These are phyloP conservation scores for Pseudogymnoascus sp. DNA, from an alignment of 2,329 filamentous ascomycete species.

Conservation along the genomic window DNA sequence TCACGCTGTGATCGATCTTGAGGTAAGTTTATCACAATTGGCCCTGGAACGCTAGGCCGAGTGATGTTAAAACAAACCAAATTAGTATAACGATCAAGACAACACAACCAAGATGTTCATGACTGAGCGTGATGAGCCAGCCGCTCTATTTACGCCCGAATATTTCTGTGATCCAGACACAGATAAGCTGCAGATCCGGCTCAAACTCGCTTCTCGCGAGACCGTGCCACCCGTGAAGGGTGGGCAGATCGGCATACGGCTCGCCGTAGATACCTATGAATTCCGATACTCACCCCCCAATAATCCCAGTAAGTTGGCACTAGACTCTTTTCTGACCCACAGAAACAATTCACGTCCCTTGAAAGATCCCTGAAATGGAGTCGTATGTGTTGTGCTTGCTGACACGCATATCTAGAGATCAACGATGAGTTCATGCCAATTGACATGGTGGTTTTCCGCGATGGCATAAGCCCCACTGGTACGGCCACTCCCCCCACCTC, in stretches of 20 bases:
- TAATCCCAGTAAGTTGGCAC: constrained; percentile 28
- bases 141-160: constrained; percentile 33
- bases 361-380: background rate
- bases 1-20: constrained; percentile 37
- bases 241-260: constrained; percentile 34
- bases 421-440: constrained; percentile 10
- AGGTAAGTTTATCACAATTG: constrained; percentile 26
- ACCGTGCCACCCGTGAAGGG: constrained; percentile 23
- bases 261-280: constrained; percentile 32
- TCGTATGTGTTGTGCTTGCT: constrained; percentile 6
- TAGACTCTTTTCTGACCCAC: background rate
- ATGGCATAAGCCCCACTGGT: background rate
- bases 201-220: constrained; percentile 28
- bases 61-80: background rate
- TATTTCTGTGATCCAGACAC: constrained; percentile 37
- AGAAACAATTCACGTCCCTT: background rate
- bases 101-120: constrained; percentile 43
- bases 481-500: constrained; percentile 9
- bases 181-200: constrained; percentile 32
- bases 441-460: constrained; percentile 13
- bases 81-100: constrained; percentile 34
- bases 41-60: background rate
- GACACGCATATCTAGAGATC: constrained; percentile 6
- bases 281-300: constrained; percentile 36
- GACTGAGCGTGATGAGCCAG: constrained; percentile 34